Conservation (phyloP, 108 stramenopile genomes). For the Skeletonema grethae region DNA sequence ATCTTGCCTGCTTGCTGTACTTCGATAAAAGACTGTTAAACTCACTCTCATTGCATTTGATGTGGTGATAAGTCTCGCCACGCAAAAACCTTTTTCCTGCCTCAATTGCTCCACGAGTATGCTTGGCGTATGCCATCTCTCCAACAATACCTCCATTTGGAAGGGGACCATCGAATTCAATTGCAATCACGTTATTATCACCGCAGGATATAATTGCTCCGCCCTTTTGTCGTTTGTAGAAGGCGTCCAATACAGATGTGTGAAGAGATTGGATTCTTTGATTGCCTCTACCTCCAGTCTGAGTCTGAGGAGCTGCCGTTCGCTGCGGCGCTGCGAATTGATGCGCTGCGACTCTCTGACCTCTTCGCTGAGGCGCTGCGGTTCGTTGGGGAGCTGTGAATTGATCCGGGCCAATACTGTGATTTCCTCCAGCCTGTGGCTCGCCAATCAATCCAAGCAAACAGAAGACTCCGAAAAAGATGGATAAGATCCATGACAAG, state of each 20-base stretch:
- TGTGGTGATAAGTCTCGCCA: conserved; percentile 8
- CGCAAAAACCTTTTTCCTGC: conserved; percentile 10
- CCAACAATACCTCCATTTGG: conserved; percentile 2
- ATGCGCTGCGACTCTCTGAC: no score
- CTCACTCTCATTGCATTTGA: not conserved
- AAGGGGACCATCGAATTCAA: conserved; percentile 19
- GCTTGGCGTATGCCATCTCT: conserved; percentile 9
- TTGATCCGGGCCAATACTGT: no score
- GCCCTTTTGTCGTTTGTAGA: conserved; percentile 4
- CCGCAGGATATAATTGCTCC: conserved; percentile 17
- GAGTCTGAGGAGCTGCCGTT: no score
- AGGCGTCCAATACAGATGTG: conserved; percentile 3
- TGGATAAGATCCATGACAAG: not conserved
- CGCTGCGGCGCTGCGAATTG: no score
- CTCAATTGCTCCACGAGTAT: not conserved
- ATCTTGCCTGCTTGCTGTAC: conserved; percentile 8
- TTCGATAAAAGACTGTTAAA: conserved; percentile 4
- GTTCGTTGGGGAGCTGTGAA: no score
- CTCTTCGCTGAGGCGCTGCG: no score
- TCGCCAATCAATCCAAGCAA: not conserved
- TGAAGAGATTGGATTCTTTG: conserved; percentile 10
- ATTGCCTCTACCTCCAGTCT: not conserved
- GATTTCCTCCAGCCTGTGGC: not conserved
- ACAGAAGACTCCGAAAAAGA: not conserved
- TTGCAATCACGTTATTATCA: conserved; percentile 7